phyloP scores from a whole-genome alignment of 2,329 filamentous ascomycete genomes.

The Penicillium sp. region DNA sequence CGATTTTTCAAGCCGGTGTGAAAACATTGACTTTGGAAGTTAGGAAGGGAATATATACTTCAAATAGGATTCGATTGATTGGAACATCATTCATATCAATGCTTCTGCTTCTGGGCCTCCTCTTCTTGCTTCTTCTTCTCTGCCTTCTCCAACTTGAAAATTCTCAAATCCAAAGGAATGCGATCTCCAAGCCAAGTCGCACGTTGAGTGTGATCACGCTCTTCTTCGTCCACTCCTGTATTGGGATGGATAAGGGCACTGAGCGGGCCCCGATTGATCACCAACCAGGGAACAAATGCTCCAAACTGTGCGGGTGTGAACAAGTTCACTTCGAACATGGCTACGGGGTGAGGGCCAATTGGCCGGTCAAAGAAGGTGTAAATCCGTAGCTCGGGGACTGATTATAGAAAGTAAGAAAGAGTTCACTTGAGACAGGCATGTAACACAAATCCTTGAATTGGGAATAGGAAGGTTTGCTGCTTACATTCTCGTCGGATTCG shows the following conservation, averaged over 20 bases:
- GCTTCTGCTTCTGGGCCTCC: constrained; percentile 9
- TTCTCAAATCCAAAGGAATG: constrained; percentile 44
- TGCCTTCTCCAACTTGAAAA: constrained; percentile 37
- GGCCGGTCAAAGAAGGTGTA: constrained; percentile 76
- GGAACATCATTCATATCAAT: not conserved
- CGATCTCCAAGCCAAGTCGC: constrained; percentile 49
- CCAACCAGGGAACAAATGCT: constrained; percentile 81
- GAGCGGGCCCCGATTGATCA: constrained; percentile 76
- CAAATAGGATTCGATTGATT: too few relatives aligned
- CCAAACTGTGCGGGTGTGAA: constrained; percentile 86
- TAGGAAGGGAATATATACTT: too few relatives aligned
- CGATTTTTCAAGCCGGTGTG: not conserved
- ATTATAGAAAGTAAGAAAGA: not conserved
- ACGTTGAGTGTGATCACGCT: constrained; percentile 49
- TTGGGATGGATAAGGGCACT: constrained; percentile 82
- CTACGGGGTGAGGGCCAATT: constrained; percentile 76
- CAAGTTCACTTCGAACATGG: constrained; percentile 91
- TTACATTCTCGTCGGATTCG: constrained; percentile 76
- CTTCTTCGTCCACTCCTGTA: constrained; percentile 54
- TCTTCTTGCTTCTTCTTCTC: constrained; percentile 20
- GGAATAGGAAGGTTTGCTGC: constrained; percentile 19
- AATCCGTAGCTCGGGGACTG: constrained; percentile 80
- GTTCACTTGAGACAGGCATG: not conserved
- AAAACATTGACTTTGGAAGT: too few relatives aligned
- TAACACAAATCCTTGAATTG: not conserved